Percentiles rank a stretch among this genome's conserved stretches.
These are phyloP conservation scores for Penicillium roqueforti DNA, from an alignment of 495 filamentous ascomycete genomes.

Conservation along the genomic window DNA sequence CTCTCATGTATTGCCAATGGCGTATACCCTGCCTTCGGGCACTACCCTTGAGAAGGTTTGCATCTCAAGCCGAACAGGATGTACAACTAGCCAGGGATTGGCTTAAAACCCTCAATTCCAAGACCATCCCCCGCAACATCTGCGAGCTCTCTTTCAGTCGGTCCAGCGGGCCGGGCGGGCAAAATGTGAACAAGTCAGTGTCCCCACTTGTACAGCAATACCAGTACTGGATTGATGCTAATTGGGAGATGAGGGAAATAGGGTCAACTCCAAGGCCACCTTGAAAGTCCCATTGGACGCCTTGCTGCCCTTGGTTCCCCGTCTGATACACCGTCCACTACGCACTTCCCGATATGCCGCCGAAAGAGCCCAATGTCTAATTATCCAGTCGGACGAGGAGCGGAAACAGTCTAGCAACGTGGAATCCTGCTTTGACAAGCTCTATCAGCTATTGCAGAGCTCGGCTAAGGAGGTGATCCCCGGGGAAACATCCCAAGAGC, in stretches of 20 bases:
- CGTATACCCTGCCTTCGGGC: background rate
- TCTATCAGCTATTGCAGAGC: slow-evolving; percentile 53
- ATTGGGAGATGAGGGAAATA: slow-evolving; percentile 29
- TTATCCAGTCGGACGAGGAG: slow-evolving; percentile 65
- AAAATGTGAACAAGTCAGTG: slow-evolving; percentile 94
- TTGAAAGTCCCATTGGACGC: slow-evolving; percentile 56
- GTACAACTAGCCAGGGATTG: slow-evolving; percentile 70
- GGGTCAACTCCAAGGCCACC: slow-evolving; percentile 91
- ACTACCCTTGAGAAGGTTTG: slow-evolving; percentile 7
- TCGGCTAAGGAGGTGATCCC: slow-evolving; percentile 53
- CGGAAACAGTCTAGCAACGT: slow-evolving; percentile 64
- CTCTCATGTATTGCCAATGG: slow-evolving; percentile 4
- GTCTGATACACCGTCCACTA: slow-evolving; percentile 59
- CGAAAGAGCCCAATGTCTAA: slow-evolving; percentile 54
- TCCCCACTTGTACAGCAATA: slow-evolving; percentile 1
- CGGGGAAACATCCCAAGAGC: slow-evolving; percentile 60
- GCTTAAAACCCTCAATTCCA: slow-evolving; percentile 60
- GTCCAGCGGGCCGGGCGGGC: slow-evolving; percentile 90
- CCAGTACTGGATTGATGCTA: slow-evolving; percentile 2
- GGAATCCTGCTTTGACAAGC: slow-evolving; percentile 58
- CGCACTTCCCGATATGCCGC: slow-evolving; percentile 67
- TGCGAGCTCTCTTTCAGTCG: slow-evolving; percentile 71
- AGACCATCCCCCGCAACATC: slow-evolving; percentile 59
- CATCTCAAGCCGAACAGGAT: slow-evolving; percentile 46
- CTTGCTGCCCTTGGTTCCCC: slow-evolving; percentile 62